Evolutionary conservation across 352 stramenopile genomes (phyloP).

Genomic region (Phytophthora ramorum): DNA sequence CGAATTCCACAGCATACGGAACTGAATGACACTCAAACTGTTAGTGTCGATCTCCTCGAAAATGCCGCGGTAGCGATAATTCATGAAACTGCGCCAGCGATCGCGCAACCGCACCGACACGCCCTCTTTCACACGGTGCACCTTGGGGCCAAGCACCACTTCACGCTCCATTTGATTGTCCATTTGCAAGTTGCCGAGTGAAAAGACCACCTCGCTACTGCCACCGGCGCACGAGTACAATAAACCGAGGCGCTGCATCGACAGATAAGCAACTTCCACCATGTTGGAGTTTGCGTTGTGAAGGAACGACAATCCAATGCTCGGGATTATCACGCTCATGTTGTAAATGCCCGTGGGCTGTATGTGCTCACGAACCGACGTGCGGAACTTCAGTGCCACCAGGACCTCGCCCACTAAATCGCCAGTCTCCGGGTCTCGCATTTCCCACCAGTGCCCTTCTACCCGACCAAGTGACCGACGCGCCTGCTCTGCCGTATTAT

Average conservation of each 20-base stretch:
- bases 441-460: conserved; percentile 88
- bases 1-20: conserved; percentile 89
- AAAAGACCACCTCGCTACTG: conserved; percentile 86
- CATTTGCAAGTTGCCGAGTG: conserved; percentile 88
- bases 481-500: conserved; percentile 79
- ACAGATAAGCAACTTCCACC: conserved; percentile 90
- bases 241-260: conserved; percentile 77
- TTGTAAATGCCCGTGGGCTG: conserved; percentile 74
- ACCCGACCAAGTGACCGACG: conserved; percentile 71
- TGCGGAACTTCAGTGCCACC: conserved; percentile 85
- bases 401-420: conserved; percentile 83
- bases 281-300: conserved; percentile 86
- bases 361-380: conserved; percentile 59
- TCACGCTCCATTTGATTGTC: conserved; percentile 92
- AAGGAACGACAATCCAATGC: conserved; percentile 83
- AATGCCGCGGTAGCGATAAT: conserved; percentile 86
- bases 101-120: conserved; percentile 85
- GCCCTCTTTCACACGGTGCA: conserved; percentile 87
- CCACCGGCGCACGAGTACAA: conserved; percentile 80
- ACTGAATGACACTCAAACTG: conserved; percentile 80
- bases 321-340: conserved; percentile 81
- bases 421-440: conserved; percentile 76
- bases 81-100: conserved; percentile 84
- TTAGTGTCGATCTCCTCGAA: conserved; percentile 79
- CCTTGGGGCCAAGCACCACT: conserved; percentile 83